A percentile compares a stretch with the other conserved stretches of the same genome.
These are phyloP conservation scores for Tylopilus cervinicoccineus DNA, from an alignment of 768 basidiomycete genomes.

Conservation along the genomic window DNA sequence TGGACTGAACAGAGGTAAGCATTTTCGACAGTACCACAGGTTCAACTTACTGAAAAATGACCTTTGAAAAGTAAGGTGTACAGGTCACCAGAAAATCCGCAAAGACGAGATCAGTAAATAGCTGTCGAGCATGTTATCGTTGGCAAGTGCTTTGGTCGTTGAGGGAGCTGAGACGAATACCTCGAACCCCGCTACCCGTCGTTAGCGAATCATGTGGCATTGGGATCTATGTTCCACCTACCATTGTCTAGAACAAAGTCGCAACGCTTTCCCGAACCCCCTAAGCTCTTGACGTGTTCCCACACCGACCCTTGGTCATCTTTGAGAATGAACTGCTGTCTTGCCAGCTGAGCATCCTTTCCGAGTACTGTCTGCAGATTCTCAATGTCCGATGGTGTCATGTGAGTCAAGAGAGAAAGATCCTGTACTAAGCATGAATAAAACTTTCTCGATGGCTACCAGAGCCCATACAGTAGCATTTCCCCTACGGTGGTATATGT, in stretches of 20 bases:
- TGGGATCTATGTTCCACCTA: constrained; percentile 28
- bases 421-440: constrained; percentile 49
- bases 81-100: constrained; percentile 90
- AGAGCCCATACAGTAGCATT: constrained; percentile 73
- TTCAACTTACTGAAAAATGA: constrained; percentile 84
- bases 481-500: constrained; percentile 52
- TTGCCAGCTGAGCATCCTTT: constrained; percentile 70
- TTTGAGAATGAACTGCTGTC: constrained; percentile 75
- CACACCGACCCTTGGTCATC: constrained; percentile 80
- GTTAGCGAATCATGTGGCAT: neutral
- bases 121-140: constrained; percentile 37
- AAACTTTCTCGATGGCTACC: neutral
- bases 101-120: constrained; percentile 91
- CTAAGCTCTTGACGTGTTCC: constrained; percentile 59
- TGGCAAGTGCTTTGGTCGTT: neutral
- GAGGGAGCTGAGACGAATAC: constrained; percentile 34
- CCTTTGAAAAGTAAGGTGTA: constrained; percentile 76
- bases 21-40: neutral
- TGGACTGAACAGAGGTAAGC: constrained; percentile 49
- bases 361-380: constrained; percentile 73
- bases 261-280: constrained; percentile 42
- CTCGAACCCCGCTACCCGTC: constrained; percentile 78
- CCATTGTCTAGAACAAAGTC: constrained; percentile 94
- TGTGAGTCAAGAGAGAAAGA: constrained; percentile 82
- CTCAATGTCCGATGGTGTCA: constrained; percentile 79